These are phyloP conservation scores for Mycena rebaudengoi DNA, from an alignment of 768 basidiomycete genomes.

Conservation along the genomic window DNA sequence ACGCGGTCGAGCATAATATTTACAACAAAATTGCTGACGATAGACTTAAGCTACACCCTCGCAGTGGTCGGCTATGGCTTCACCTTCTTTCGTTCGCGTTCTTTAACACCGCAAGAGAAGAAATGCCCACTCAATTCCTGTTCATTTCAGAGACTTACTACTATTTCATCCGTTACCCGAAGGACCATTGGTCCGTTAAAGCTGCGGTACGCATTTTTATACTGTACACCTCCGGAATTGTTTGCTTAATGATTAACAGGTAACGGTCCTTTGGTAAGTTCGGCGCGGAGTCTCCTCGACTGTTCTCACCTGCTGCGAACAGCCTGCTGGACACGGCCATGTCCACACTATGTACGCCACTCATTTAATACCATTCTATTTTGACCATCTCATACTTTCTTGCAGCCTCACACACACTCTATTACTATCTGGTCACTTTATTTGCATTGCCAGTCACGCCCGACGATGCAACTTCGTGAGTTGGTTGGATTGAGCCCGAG, in stretches of 20 bases:
- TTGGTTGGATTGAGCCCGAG: background rate
- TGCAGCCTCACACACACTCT: slow-evolving; percentile 28
- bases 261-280: slow-evolving; percentile 23
- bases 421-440: slow-evolving; percentile 32
- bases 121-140: no score
- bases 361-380: background rate
- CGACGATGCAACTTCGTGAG: slow-evolving; percentile 29
- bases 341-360: slow-evolving; percentile 33
- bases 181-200: slow-evolving; percentile 27
- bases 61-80: slow-evolving; percentile 37
- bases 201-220: slow-evolving; percentile 24
- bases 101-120: background rate
- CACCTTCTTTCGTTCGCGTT: slow-evolving; percentile 39
- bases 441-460: slow-evolving; percentile 34
- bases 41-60: slow-evolving; percentile 32
- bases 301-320: background rate
- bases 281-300: background rate
- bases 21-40: no score
- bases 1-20: no score
- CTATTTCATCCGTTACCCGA: slow-evolving; percentile 35
- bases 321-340: slow-evolving; percentile 31
- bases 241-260: no score
- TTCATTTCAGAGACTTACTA: slow-evolving; percentile 35
- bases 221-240: no score
- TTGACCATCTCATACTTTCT: background rate